These are phyloP conservation scores for Penicillium bovifimosum DNA, from an alignment of 495 filamentous ascomycete genomes.

Conservation along the genomic window DNA sequence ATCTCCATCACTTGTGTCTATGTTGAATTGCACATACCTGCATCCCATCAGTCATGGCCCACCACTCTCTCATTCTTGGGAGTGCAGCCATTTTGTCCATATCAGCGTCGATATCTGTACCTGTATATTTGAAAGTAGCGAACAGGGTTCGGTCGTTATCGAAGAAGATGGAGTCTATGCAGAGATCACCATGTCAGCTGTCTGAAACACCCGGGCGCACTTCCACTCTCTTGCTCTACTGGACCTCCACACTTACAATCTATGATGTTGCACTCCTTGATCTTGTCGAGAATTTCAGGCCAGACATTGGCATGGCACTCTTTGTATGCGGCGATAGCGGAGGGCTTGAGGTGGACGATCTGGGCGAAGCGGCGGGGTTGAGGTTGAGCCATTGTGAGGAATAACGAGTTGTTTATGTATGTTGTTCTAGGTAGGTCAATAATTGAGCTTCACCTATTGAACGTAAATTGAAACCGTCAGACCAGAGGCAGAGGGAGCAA, in stretches of 20 bases:
- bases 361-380: slow-evolving; percentile 55
- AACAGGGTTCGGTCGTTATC: slow-evolving; percentile 60
- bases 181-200: not conserved
- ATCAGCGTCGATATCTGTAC: slow-evolving; percentile 61
- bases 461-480: no score
- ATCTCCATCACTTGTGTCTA: not conserved
- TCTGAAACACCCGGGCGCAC: not conserved
- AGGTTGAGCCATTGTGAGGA: slow-evolving; percentile 22
- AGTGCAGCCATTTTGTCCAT: slow-evolving; percentile 68
- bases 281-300: slow-evolving; percentile 68
- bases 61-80: slow-evolving; percentile 69
- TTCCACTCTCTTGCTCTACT: no score
- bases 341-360: slow-evolving; percentile 64
- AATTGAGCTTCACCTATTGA: not conserved
- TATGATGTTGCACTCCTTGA: slow-evolving; percentile 64
- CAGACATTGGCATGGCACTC: slow-evolving; percentile 65
- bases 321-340: slow-evolving; percentile 60
- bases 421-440: not conserved
- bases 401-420: not conserved
- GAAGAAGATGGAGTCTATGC: slow-evolving; percentile 65
- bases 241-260: slow-evolving; percentile 49
- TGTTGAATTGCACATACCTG: slow-evolving; percentile 42
- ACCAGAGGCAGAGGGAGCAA: no score
- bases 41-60: slow-evolving; percentile 69
- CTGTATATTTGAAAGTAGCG: slow-evolving; percentile 69